Percentiles rank a stretch among this genome's conserved stretches.
phyloP scores from a whole-genome alignment of 116 monocot genomes.

The Posidonia oceanica region DNA sequence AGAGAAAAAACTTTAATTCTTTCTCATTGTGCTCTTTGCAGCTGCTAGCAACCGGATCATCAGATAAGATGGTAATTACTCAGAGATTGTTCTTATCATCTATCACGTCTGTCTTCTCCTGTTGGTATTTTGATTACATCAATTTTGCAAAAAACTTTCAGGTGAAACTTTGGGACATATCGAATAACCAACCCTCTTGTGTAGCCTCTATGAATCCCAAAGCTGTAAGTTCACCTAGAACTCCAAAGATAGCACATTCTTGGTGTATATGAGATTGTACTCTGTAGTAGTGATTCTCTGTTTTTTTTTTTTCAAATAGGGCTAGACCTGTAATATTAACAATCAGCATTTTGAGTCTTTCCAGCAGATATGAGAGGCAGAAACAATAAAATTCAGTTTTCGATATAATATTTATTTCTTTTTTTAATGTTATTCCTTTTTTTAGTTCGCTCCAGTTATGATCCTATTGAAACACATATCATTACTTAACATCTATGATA shows the following conservation, averaged over 20 bases:
- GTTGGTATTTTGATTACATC: not conserved
- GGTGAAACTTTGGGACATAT: constrained; percentile 90
- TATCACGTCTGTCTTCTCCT: not conserved
- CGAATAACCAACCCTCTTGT: constrained; percentile 87
- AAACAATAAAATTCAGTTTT: no score
- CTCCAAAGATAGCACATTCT: not conserved
- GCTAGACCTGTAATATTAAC: no score
- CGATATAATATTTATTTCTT: not conserved
- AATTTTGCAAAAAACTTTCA: constrained; percentile 10
- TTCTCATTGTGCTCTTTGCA: constrained; percentile 22
- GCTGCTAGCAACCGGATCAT: constrained; percentile 86
- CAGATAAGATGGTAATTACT: constrained; percentile 64
- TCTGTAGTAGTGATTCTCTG: not conserved
- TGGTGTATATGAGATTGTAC: not conserved
- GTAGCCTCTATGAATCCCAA: constrained; percentile 54
- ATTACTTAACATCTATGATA: not conserved
- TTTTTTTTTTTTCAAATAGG: no score
- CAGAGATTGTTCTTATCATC: not conserved
- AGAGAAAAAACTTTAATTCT: not conserved
- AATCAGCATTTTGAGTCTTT: no score
- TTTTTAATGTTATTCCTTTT: not conserved
- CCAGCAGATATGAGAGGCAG: no score
- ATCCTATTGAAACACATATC: not conserved
- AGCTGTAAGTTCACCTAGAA: constrained; percentile 35
- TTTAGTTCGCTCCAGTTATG: not conserved